phyloP scores from a whole-genome alignment of 805 yeast species.

The Starmera pachycereana region DNA sequence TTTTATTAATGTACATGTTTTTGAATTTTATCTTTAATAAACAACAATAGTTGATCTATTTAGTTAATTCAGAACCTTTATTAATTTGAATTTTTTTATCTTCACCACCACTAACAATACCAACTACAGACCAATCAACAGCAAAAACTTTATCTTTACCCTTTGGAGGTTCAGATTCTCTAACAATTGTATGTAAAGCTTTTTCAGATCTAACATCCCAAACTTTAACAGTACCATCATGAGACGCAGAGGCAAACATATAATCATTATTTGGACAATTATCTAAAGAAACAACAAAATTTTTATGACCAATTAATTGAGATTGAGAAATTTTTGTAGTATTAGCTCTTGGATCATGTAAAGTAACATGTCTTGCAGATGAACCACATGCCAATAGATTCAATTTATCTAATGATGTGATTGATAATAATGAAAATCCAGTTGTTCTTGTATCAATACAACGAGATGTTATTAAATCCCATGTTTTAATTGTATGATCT shows the following conservation, averaged over 20 bases:
- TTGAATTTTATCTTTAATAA: no score
- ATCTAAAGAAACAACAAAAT: constrained; percentile 75
- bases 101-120: constrained; percentile 88
- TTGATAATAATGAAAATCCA: constrained; percentile 71
- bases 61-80: constrained; percentile 21
- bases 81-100: constrained; percentile 90
- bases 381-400: constrained; percentile 87
- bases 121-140: constrained; percentile 74
- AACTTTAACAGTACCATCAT: constrained; percentile 88
- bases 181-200: constrained; percentile 70
- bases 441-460: constrained; percentile 85
- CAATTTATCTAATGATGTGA: constrained; percentile 55
- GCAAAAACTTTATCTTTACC: constrained; percentile 65
- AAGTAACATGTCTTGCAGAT: constrained; percentile 91
- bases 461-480: constrained; percentile 87
- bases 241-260: constrained; percentile 86
- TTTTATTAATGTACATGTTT: background rate
- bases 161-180: constrained; percentile 45
- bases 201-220: constrained; percentile 92
- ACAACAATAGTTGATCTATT: background rate
- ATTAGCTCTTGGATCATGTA: constrained; percentile 81
- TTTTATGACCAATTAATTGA: constrained; percentile 82
- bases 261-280: constrained; percentile 70
- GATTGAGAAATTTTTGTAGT: constrained; percentile 52
- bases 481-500: constrained; percentile 90